phyloP scores from a whole-genome alignment of 495 filamentous ascomycete species.

The Bryoglossum gracile region DNA sequence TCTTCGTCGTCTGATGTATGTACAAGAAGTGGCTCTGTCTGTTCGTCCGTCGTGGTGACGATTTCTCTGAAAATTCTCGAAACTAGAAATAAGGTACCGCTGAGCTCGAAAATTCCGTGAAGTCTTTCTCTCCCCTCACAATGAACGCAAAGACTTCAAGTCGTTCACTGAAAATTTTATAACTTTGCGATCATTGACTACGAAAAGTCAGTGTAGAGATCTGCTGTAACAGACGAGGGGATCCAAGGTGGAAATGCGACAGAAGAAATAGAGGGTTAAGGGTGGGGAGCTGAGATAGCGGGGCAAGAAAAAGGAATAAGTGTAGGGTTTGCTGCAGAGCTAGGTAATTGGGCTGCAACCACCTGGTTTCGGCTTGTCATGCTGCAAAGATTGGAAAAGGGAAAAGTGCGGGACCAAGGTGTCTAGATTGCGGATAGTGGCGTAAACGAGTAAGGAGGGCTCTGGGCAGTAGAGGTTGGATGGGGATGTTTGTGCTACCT shows the following conservation, averaged over 20 bases:
- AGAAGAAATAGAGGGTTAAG: conserved; percentile 1
- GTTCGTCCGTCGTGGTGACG: conserved; percentile 13
- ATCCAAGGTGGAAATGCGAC: not conserved
- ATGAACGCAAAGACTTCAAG: conserved; percentile 58
- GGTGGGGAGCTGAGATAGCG: not conserved
- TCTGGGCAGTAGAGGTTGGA: too few species aligned
- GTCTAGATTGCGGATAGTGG: too few species aligned
- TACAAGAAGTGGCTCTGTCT: conserved; percentile 23
- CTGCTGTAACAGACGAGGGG: too few species aligned
- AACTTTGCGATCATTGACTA: conserved; percentile 15
- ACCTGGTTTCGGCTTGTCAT: too few species aligned
- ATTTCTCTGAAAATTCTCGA: not conserved
- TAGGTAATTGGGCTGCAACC: not conserved
- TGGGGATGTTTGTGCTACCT: too few species aligned
- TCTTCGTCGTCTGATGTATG: conserved; percentile 19
- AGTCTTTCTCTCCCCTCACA: conserved; percentile 49
- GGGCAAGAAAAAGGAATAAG: conserved; percentile 14
- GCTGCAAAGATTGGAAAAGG: too few species aligned
- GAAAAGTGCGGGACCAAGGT: too few species aligned
- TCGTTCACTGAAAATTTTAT: conserved; percentile 34
- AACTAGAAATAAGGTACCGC: conserved; percentile 9
- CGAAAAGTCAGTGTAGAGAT: conserved; percentile 9
- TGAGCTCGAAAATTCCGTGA: conserved; percentile 13
- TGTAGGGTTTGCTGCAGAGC: not conserved
- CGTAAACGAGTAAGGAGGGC: too few species aligned